Conservation (phyloP, 345 rosid species). For the Linum lewisii region DNA sequence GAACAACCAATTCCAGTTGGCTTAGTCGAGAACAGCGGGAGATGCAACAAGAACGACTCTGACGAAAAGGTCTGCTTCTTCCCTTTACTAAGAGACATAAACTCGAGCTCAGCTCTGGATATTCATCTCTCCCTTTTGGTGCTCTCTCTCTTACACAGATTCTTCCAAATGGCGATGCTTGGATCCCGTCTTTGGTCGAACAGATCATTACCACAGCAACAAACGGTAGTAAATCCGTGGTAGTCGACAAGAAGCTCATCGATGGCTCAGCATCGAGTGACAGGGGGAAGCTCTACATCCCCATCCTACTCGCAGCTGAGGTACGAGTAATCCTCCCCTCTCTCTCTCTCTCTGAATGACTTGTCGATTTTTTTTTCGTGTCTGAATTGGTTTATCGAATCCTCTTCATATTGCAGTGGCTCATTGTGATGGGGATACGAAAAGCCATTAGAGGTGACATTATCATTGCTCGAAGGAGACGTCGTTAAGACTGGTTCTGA, state of each 20-base stretch:
- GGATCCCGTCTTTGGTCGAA: constrained; percentile 63
- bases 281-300: constrained; percentile 55
- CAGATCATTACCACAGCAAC: constrained; percentile 53
- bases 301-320: constrained; percentile 53
- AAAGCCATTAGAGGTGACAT: constrained; percentile 46
- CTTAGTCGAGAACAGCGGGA: constrained; percentile 75
- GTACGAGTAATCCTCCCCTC: too few relatives aligned
- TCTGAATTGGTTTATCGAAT: background rate
- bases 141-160: constrained; percentile 33
- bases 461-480: constrained; percentile 36
- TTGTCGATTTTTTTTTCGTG: constrained; percentile 8
- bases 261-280: constrained; percentile 63
- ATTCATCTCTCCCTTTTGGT: constrained; percentile 4
- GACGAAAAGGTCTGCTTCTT: constrained; percentile 60
- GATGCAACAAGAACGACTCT: constrained; percentile 69
- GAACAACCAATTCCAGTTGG: constrained; percentile 38
- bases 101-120: too few relatives aligned
- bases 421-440: constrained; percentile 53
- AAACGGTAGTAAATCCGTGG: constrained; percentile 39
- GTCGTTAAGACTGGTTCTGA: constrained; percentile 19
- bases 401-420: constrained; percentile 34
- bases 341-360: background rate
- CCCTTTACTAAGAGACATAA: constrained; percentile 1
- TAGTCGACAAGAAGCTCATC: constrained; percentile 59
- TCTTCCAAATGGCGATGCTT: constrained; percentile 59